These are phyloP conservation scores for Arthrinium puccinioides DNA, from an alignment of 2,329 filamentous ascomycete species.

Conservation along the genomic window DNA sequence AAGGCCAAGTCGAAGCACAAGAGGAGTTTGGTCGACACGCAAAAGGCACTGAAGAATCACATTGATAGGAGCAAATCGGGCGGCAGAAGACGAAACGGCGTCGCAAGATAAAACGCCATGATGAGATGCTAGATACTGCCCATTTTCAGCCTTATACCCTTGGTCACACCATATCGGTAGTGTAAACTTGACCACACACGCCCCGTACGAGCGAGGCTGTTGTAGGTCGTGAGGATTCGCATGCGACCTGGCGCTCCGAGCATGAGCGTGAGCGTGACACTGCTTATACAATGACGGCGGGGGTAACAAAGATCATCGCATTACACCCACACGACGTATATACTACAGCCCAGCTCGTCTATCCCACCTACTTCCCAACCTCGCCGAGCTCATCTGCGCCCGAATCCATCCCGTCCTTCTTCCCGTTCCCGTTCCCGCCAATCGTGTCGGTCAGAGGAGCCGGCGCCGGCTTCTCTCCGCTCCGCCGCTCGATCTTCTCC, in stretches of 20 bases:
- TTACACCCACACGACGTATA: background rate
- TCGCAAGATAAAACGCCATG: constrained; percentile 5
- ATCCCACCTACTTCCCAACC: background rate
- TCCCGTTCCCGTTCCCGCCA: too few relatives aligned
- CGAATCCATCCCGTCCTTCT: background rate
- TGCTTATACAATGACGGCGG: background rate
- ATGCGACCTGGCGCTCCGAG: background rate
- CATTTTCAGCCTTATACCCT: background rate
- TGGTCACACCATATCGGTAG: background rate
- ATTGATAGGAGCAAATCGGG: constrained; percentile 77
- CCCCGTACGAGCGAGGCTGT: too few relatives aligned
- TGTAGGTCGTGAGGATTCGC: too few relatives aligned
- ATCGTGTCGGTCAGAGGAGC: too few relatives aligned
- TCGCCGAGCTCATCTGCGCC: background rate
- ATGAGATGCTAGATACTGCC: background rate
- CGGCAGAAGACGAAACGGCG: constrained; percentile 68
- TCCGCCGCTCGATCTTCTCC: background rate
- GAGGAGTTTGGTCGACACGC: constrained; percentile 81
- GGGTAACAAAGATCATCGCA: background rate
- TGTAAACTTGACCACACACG: too few relatives aligned
- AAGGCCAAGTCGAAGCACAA: constrained; percentile 96
- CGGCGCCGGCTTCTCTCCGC: too few relatives aligned
- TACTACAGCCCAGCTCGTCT: background rate
- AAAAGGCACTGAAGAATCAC: constrained; percentile 73
- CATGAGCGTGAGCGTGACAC: background rate